phyloP scores from a whole-genome alignment of 192 early-diverging fungal species.

The Oehlia diaphana region DNA sequence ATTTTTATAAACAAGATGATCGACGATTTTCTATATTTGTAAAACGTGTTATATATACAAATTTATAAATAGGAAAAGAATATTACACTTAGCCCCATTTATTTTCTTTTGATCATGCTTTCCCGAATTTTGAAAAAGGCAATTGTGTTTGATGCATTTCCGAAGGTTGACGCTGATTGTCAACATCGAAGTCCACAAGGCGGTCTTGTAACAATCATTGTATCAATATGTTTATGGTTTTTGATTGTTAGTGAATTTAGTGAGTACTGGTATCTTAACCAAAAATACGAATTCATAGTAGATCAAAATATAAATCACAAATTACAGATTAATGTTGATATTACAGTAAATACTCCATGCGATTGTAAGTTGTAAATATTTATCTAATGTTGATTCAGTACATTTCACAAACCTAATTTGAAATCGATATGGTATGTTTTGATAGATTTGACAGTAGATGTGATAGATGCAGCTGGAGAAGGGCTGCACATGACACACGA shows the following conservation, averaged over 20 bases:
- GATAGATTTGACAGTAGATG: slow-evolving; percentile 64
- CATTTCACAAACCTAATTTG: neutral
- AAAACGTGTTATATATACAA: neutral
- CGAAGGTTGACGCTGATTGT: slow-evolving; percentile 82
- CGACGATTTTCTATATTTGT: too few species aligned
- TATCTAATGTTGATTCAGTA: neutral
- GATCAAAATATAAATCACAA: slow-evolving; percentile 62
- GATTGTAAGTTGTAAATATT: neutral
- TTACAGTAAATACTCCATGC: slow-evolving; percentile 89
- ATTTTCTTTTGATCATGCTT: neutral
- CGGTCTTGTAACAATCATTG: slow-evolving; percentile 71
- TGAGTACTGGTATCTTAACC: slow-evolving; percentile 63
- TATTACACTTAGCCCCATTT: neutral
- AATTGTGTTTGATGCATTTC: slow-evolving; percentile 75
- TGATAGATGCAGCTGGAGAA: slow-evolving; percentile 65
- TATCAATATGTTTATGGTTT: slow-evolving; percentile 64
- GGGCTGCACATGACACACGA: slow-evolving; percentile 56
- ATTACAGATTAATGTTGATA: slow-evolving; percentile 83
- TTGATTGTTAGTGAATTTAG: slow-evolving; percentile 69
- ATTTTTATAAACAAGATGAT: too few species aligned
- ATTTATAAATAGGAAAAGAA: neutral
- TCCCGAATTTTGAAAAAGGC: slow-evolving; percentile 7
- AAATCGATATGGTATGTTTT: neutral
- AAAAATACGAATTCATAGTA: slow-evolving; percentile 78
- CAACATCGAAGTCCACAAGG: slow-evolving; percentile 73